A percentile compares a stretch with the other conserved stretches of the same genome.
Evolutionary conservation across 2,329 filamentous ascomycete species (phyloP).

Genomic region (Xylaria sp.): DNA sequence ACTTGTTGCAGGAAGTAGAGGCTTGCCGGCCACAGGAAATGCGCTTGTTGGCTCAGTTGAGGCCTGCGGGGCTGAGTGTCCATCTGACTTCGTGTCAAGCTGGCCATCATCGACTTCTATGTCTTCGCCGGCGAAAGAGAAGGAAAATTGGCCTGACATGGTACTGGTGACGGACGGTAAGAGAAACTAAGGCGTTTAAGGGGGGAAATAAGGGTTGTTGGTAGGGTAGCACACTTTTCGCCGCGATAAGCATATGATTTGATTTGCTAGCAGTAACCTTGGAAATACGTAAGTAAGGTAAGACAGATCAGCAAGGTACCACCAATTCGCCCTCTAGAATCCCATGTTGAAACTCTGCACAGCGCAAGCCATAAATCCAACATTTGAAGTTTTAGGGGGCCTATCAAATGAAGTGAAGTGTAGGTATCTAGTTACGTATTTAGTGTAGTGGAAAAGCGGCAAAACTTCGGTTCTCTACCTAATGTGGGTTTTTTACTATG

Average conservation of each 20-base stretch:
- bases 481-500: too few species aligned
- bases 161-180: conserved; percentile 11
- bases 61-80: conserved; percentile 41
- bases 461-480: neutral
- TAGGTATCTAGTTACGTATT: too few species aligned
- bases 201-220: neutral
- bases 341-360: neutral
- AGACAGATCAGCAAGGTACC: neutral
- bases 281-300: too few species aligned
- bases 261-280: neutral
- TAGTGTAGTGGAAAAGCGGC: neutral
- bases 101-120: conserved; percentile 64
- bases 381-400: neutral
- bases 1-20: conserved; percentile 64
- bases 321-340: neutral
- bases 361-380: neutral
- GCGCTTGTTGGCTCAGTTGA: conserved; percentile 55
- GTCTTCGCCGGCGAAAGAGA: conserved; percentile 72
- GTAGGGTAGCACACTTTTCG: neutral
- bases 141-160: conserved; percentile 63
- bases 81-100: conserved; percentile 29
- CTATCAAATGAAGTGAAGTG: neutral
- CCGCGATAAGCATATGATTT: neutral
- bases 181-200: neutral
- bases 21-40: conserved; percentile 71